Evolutionary conservation across 768 basidiomycete species (phyloP), one percentile per base, ranked within the genome.

Genomic region (Dacryopinax spathularia): DNA sequence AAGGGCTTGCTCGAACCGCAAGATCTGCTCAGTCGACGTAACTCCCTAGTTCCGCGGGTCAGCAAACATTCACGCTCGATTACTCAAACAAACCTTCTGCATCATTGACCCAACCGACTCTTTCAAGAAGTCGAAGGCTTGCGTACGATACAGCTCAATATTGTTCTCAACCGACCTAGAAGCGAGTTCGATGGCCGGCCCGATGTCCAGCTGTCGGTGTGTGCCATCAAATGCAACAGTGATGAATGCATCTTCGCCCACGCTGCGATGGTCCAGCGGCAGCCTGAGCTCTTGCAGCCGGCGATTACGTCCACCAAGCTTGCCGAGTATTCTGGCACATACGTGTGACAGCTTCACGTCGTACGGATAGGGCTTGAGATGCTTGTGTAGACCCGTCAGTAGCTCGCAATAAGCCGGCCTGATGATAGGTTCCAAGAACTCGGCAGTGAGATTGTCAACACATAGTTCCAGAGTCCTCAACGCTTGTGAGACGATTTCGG

Each of bases 401-500:
- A 99, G 77, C 66, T 98, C 92, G 56, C 92, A 81, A 41, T 96
- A 80, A 43, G 98, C 93, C 0, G 89, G 91, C 66, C 85, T 90
- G 67, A 98, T 83, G 1, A 92, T 94, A 2, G 96, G 96, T 70
- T 98, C 95, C 31, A 99, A 81, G 77, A 98, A 98, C 74, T 98
- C 96, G 1, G 92, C 91, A 0, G 92, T 96, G 29, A 99, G 81
- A 72, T 98, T 99, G 77, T 99, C 96, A 70, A 98, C 95, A 75
- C 95, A 98, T n/a, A 99, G 80, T 73, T 99, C 96, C 64, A 99
- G 82, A 0, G 96, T 99, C 5, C 96, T 84, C 27, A 99, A 77
- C 44, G 96, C 96, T 77, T 99, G 96, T 25, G 91, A 87, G 62
- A 97, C 88, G 48, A 96, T 83, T 62, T 99, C 96, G 5, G 86